Conservation (phyloP, 306 rosid genomes). For the Citrullus colocynthis region DNA sequence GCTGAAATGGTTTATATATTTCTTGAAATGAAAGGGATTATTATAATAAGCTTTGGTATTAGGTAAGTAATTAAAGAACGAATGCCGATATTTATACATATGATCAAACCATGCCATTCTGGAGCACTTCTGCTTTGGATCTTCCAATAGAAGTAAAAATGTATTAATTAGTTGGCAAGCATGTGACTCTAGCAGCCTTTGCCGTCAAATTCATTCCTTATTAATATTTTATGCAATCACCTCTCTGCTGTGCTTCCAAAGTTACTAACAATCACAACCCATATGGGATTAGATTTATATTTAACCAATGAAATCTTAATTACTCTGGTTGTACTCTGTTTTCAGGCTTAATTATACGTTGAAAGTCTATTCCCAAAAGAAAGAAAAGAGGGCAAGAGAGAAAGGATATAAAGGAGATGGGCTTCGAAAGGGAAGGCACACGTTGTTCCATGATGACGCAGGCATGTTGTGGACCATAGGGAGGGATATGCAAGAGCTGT, state of each 20-base stretch:
- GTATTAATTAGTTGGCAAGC: constrained; percentile 31
- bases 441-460: constrained; percentile 38
- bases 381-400: not conserved
- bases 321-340: constrained; percentile 1
- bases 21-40: not conserved
- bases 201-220: constrained; percentile 18
- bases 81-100: not conserved
- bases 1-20: not conserved
- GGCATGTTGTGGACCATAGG: constrained; percentile 6
- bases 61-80: not conserved
- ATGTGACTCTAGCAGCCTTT: constrained; percentile 55
- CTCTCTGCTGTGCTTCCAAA: constrained; percentile 10
- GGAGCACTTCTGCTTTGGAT: constrained; percentile 4
- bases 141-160: constrained; percentile 8
- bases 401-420: constrained; percentile 13
- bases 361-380: not conserved
- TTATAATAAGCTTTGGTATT: not conserved
- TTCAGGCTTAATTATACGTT: not conserved
- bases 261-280: constrained; percentile 3
- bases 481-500: constrained; percentile 10
- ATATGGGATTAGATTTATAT: not conserved
- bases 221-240: constrained; percentile 21
- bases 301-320: constrained; percentile 12
- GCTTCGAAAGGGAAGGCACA: constrained; percentile 23
- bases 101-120: not conserved